phyloP scores from a whole-genome alignment of 306 rosid species.

The Hippophae rhamnoides region DNA sequence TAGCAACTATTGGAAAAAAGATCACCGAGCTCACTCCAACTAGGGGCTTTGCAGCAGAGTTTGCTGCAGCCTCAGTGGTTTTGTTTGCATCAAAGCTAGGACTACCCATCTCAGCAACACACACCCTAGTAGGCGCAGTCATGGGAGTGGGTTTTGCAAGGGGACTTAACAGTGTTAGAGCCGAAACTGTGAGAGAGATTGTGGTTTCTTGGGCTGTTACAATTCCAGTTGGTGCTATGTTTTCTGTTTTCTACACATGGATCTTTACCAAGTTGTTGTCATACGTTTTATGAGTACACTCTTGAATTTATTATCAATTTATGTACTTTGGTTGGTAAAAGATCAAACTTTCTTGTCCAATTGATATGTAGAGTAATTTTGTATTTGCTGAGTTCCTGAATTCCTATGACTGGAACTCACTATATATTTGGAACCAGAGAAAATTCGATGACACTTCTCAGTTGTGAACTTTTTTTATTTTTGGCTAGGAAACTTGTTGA shows the following conservation, averaged over 20 bases:
- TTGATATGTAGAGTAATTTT: slow-evolving; percentile 11
- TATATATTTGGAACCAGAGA: not conserved
- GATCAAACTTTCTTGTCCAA: not conserved
- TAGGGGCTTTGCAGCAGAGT: slow-evolving; percentile 96
- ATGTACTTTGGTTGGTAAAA: slow-evolving; percentile 14
- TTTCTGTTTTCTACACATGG: slow-evolving; percentile 77
- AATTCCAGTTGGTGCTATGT: slow-evolving; percentile 74
- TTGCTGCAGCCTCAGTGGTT: slow-evolving; percentile 95
- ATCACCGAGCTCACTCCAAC: slow-evolving; percentile 95
- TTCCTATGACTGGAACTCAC: slow-evolving; percentile 8
- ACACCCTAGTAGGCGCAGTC: slow-evolving; percentile 91
- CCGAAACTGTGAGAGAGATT: slow-evolving; percentile 93
- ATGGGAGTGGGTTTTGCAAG: slow-evolving; percentile 99
- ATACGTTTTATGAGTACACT: slow-evolving; percentile 42
- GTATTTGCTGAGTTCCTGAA: slow-evolving; percentile 1
- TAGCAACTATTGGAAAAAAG: slow-evolving; percentile 91
- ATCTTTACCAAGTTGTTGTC: slow-evolving; percentile 73
- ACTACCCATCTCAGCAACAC: slow-evolving; percentile 84
- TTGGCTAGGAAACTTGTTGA: too few relatives aligned
- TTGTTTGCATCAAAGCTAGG: slow-evolving; percentile 79
- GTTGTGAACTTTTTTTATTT: not conserved
- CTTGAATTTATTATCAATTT: slow-evolving; percentile 15
- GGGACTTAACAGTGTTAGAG: slow-evolving; percentile 77
- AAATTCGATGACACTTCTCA: not conserved
- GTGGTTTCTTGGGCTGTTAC: slow-evolving; percentile 85